phyloP scores from a whole-genome alignment of 2,329 filamentous ascomycete species.

The Talaromyces sp. region DNA sequence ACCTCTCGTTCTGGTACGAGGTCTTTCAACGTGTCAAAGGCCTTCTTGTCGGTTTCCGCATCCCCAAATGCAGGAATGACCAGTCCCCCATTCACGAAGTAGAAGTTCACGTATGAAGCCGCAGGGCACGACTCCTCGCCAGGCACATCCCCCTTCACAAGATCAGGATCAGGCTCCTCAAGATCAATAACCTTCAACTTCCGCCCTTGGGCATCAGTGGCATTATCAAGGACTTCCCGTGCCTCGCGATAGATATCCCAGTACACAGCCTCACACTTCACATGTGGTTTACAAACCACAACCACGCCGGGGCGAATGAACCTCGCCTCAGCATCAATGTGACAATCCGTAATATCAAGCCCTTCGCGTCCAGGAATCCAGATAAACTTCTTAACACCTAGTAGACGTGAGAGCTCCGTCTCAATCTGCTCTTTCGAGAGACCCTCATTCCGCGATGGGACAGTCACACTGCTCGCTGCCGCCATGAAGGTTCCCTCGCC shows the following conservation, averaged over 20 bases:
- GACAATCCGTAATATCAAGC: constrained; percentile 38
- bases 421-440: constrained; percentile 28
- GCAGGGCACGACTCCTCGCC: constrained; percentile 26
- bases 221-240: constrained; percentile 19
- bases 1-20: constrained; percentile 32
- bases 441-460: constrained; percentile 33
- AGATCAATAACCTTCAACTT: constrained; percentile 27
- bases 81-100: constrained; percentile 33
- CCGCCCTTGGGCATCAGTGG: constrained; percentile 29
- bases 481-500: constrained; percentile 40
- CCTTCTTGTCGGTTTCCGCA: constrained; percentile 23
- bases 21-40: constrained; percentile 24
- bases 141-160: constrained; percentile 18
- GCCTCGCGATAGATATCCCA: constrained; percentile 32
- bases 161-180: constrained; percentile 31
- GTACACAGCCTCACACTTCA: constrained; percentile 18
- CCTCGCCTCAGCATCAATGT: constrained; percentile 34
- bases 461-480: constrained; percentile 37
- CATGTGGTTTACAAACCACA: constrained; percentile 29
- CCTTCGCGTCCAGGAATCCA: constrained; percentile 36
- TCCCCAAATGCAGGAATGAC: constrained; percentile 34
- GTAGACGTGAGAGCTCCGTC: constrained; percentile 24
- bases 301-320: constrained; percentile 33
- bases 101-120: constrained; percentile 36
- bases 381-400: constrained; percentile 35